A percentile compares a stretch with the other conserved stretches of the same genome.
These are phyloP conservation scores for Metschnikowia santaceciliae DNA, from an alignment of 805 yeast genomes.

Conservation along the genomic window DNA sequence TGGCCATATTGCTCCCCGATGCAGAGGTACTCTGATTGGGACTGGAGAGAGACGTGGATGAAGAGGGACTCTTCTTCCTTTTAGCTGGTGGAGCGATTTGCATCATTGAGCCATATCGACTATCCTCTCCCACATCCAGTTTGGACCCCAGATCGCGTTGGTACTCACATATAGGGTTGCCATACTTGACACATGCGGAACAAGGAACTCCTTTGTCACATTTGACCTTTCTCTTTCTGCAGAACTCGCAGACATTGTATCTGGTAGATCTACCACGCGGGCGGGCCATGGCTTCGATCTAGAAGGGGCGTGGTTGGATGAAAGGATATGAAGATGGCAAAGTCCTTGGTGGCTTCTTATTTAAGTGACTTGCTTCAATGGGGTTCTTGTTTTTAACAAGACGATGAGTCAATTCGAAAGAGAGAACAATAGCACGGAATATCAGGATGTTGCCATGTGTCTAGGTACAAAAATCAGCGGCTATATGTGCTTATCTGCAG, in stretches of 20 bases:
- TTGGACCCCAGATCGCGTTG: slow-evolving; percentile 5
- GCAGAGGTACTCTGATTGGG: not conserved
- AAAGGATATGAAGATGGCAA: not conserved
- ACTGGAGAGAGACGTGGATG: not conserved
- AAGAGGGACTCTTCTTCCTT: not conserved
- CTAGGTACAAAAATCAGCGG: not conserved
- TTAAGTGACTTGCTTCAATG: too few species aligned
- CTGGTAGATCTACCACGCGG: slow-evolving; percentile 2
- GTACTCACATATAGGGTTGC: slow-evolving; percentile 29
- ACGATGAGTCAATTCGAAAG: not conserved
- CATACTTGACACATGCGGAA: slow-evolving; percentile 29
- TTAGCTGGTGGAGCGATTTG: slow-evolving; percentile 1
- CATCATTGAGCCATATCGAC: slow-evolving; percentile 7
- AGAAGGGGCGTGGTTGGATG: not conserved
- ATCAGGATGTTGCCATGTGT: not conserved
- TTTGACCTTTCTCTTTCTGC: slow-evolving; percentile 21
- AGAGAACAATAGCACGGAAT: not conserved
- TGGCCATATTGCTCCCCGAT: slow-evolving; percentile 9
- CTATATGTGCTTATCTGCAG: not conserved
- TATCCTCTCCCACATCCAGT: slow-evolving; percentile 2
- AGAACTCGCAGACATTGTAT: slow-evolving; percentile 19
- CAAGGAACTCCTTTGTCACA: slow-evolving; percentile 25
- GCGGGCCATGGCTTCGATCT: slow-evolving; percentile 1
- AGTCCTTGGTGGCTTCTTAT: too few species aligned
- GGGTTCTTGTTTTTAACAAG: not conserved